Evolutionary conservation across 306 rosid species (phyloP).

Genomic region (Dalbergia cultrata): DNA sequence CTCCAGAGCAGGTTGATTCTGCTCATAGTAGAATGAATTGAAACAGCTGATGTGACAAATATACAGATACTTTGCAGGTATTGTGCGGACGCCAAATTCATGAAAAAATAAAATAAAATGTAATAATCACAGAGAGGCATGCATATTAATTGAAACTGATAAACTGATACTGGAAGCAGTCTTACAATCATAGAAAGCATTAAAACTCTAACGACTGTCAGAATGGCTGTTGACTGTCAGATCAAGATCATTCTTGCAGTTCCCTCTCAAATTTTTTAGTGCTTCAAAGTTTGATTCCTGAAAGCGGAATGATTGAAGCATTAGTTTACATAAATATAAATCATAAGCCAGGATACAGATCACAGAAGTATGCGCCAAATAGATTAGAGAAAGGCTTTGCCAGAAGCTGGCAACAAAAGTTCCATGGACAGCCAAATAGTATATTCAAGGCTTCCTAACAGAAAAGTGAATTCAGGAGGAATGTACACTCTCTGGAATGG

Average conservation of each 20-base stretch:
- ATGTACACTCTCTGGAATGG: background rate
- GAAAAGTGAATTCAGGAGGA: background rate
- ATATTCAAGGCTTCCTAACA: background rate
- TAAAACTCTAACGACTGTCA: conserved; percentile 55
- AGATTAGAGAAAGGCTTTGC: background rate
- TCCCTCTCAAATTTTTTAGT: conserved; percentile 78
- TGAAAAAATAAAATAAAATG: background rate
- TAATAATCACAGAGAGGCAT: conserved; percentile 9
- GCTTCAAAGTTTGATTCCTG: conserved; percentile 71
- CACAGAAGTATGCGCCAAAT: background rate
- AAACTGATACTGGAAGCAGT: conserved; percentile 40
- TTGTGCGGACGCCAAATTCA: conserved; percentile 25
- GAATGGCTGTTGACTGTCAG: conserved; percentile 52
- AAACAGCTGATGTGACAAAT: conserved; percentile 31
- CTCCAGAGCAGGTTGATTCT: conserved; percentile 40
- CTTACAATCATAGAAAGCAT: conserved; percentile 51
- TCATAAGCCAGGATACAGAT: background rate
- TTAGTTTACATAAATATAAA: background rate
- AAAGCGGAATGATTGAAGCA: conserved; percentile 37
- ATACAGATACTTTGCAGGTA: conserved; percentile 37
- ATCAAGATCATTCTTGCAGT: conserved; percentile 81
- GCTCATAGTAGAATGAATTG: conserved; percentile 24
- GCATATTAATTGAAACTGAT: conserved; percentile 32
- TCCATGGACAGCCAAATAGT: background rate
- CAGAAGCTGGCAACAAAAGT: background rate